Evolutionary conservation across 306 rosid species (phyloP), one percentile per base, ranked within the genome.

Genomic region (Pterocarpus santalinus): DNA sequence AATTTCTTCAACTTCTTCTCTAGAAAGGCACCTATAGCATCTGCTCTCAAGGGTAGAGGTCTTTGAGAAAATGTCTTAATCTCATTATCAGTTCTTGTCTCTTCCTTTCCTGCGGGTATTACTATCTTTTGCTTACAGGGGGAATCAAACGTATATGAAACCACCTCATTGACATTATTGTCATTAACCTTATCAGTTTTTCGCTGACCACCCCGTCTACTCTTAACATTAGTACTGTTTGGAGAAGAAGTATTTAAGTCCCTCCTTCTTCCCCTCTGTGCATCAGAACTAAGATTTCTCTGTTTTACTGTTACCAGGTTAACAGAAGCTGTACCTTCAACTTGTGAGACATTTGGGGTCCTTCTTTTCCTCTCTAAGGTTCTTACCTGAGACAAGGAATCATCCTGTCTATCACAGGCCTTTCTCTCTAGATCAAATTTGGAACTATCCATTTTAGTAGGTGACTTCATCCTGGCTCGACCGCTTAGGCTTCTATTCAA

Each of bases 1-100:
- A 92, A 81, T 83, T 94, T 97, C 85, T 81, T 91, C 87, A 91
- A 81, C 43, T 91, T 92, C 80, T 91, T 92, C 83, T 89, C 90
- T 66, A 91, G 88, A 83, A 94, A 84, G 79, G 86, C 86, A 81
- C 92, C 92, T 83, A 94, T 79, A 64, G 85, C 90, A 83, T 92
- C 97, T 75, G 86, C 87, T 74, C 81, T 86, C 64, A 87, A 79
- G 8, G 88, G 60, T 15, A 79, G 69, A 77, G 90, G 88, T 41
- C 85, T 85, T 82, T 72, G 90, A 46, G 39, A 78, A 82, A 69
- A 57, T 43, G 66, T 60, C 43, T 69, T 85, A 32, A 53, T 64
- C 80, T 83, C 85, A 67, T 82, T 83, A n/a, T 65, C 49, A 35
- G 39, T 58, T 69, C 81, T 78, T 66, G 75, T 79, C 80, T 82